A percentile compares a stretch with the other conserved stretches of the same genome.
phyloP scores from a whole-genome alignment of 208 protist genomes.

The Entamoeba dispar region DNA sequence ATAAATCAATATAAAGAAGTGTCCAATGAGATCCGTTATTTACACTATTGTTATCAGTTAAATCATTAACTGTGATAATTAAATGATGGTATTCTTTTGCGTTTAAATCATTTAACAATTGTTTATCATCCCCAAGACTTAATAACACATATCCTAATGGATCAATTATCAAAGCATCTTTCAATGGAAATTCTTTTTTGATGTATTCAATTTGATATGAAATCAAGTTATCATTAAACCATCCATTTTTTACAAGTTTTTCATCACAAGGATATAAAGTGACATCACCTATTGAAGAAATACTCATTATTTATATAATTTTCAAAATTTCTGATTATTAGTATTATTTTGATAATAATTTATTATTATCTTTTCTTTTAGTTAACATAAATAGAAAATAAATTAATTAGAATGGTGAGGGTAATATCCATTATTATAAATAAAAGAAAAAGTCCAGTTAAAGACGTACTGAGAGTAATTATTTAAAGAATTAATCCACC shows the following conservation, averaged over 20 bases:
- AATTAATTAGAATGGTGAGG: too few species aligned
- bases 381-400: too few species aligned
- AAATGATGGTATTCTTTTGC: not conserved
- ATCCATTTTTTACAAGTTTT: not conserved
- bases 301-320: not conserved
- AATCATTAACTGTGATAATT: not conserved
- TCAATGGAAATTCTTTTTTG: not conserved
- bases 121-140: not conserved
- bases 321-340: too few species aligned
- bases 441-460: too few species aligned
- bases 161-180: not conserved
- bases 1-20: not conserved
- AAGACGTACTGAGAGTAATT: too few species aligned
- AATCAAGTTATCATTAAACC: not conserved
- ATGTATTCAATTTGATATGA: not conserved
- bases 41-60: not conserved
- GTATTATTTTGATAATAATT: too few species aligned
- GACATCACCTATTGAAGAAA: not conserved
- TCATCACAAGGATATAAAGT: not conserved
- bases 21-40: not conserved
- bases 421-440: too few species aligned
- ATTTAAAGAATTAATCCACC: too few species aligned
- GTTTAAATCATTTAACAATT: not conserved
- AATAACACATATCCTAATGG: not conserved
- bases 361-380: too few species aligned